Percentiles rank a stretch among this genome's conserved stretches.
Evolutionary conservation across 2,329 filamentous ascomycete species (phyloP).

Genomic region (Allantophomopsis cytisporea): DNA sequence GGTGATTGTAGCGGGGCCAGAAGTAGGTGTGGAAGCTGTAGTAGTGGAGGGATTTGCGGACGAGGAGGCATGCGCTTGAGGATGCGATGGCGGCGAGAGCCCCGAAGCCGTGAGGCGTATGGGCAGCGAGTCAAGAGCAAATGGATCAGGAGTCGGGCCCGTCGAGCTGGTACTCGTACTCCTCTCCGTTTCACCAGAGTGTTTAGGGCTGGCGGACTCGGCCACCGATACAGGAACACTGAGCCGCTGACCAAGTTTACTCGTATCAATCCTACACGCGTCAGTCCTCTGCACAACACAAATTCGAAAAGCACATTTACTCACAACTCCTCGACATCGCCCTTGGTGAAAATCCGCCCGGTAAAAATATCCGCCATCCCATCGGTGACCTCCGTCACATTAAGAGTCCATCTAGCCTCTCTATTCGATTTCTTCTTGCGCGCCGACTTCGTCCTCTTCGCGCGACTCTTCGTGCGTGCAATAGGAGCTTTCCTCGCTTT

Average conservation of each 20-base stretch:
- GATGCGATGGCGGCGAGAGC: not conserved
- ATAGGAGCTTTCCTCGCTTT: slow-evolving; percentile 11
- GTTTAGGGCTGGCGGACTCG: too few relatives aligned
- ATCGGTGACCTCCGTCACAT: slow-evolving; percentile 32
- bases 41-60: too few relatives aligned
- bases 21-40: too few relatives aligned
- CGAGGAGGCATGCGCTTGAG: too few relatives aligned
- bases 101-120: not conserved
- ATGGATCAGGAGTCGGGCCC: not conserved
- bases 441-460: slow-evolving; percentile 25
- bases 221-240: too few relatives aligned
- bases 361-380: slow-evolving; percentile 43
- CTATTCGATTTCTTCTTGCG: slow-evolving; percentile 22
- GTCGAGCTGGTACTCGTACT: not conserved
- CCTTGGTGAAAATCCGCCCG: slow-evolving; percentile 36
- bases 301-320: slow-evolving; percentile 7
- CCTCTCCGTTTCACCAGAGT: not conserved
- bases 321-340: slow-evolving; percentile 43
- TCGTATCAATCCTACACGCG: not conserved
- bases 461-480: slow-evolving; percentile 17
- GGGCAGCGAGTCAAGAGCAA: not conserved
- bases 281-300: slow-evolving; percentile 6
- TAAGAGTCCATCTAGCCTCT: slow-evolving; percentile 33
- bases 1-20: not conserved
- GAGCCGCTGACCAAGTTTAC: not conserved